Percentiles rank a stretch among this genome's conserved stretches.
Evolutionary conservation across 345 rosid genomes (phyloP).

Genomic region (Sonneratia alba): DNA sequence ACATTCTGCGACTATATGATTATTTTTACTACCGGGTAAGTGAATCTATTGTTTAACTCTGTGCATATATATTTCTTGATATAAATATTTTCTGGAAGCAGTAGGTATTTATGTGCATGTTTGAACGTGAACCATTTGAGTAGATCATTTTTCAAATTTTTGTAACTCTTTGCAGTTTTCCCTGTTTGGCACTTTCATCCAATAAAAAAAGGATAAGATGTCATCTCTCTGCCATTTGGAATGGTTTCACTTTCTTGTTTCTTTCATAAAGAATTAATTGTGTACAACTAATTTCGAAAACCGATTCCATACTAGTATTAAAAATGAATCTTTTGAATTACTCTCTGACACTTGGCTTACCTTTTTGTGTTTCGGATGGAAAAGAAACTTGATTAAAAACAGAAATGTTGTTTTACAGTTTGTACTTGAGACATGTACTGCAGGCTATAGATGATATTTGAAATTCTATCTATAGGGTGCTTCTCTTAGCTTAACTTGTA

Average conservation of each 20-base stretch:
- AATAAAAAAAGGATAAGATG: not conserved
- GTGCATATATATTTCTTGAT: not conserved
- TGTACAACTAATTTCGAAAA: not conserved
- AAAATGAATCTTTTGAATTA: not conserved
- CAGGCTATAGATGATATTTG: not conserved
- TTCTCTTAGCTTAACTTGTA: not conserved
- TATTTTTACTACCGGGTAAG: constrained; percentile 95
- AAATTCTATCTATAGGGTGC: not conserved
- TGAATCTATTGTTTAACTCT: constrained; percentile 5
- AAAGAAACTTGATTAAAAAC: no score
- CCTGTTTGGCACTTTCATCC: not conserved
- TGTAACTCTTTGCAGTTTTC: not conserved
- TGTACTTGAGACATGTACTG: not conserved
- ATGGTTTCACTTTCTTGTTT: not conserved
- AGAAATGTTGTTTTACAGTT: not conserved
- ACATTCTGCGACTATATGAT: constrained; percentile 91
- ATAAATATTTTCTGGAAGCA: not conserved
- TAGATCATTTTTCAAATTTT: not conserved
- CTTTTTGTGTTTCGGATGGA: not conserved
- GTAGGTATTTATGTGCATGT: not conserved
- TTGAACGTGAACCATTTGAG: not conserved
- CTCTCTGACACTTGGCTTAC: not conserved
- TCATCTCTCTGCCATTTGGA: not conserved
- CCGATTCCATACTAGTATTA: not conserved
- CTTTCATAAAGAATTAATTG: not conserved